phyloP scores from a whole-genome alignment of 2,329 filamentous ascomycete genomes.

The Talaromyces funiculosus region DNA sequence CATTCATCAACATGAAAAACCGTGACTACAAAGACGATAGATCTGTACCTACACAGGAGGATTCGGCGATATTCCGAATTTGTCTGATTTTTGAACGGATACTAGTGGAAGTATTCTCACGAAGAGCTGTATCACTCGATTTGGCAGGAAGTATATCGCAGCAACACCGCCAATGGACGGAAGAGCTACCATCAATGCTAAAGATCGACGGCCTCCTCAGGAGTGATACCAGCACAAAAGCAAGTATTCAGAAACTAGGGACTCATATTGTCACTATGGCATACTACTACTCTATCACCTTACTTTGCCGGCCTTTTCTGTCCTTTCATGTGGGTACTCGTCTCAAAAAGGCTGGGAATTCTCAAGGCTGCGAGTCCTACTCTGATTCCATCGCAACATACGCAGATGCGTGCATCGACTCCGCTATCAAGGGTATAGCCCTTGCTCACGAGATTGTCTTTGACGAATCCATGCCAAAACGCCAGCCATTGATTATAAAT shows the following conservation, averaged over 20 bases:
- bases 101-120: slow-evolving; percentile 40
- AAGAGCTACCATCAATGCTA: slow-evolving; percentile 38
- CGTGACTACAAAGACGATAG: slow-evolving; percentile 17
- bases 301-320: slow-evolving; percentile 50
- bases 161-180: slow-evolving; percentile 39
- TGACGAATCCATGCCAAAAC: background rate
- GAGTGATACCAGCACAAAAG: slow-evolving; percentile 27
- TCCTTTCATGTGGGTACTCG: slow-evolving; percentile 44
- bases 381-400: background rate
- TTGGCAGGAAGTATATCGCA: slow-evolving; percentile 39
- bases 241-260: slow-evolving; percentile 34
- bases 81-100: slow-evolving; percentile 41
- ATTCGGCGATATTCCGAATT: slow-evolving; percentile 43
- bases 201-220: slow-evolving; percentile 27
- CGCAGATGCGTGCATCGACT: slow-evolving; percentile 41
- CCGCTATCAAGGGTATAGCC: slow-evolving; percentile 37
- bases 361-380: background rate
- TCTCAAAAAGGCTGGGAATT: background rate
- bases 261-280: slow-evolving; percentile 40
- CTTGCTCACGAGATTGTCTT: slow-evolving; percentile 28
- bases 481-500: slow-evolving; percentile 1
- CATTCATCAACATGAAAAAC: slow-evolving; percentile 29
- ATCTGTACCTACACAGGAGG: slow-evolving; percentile 37
- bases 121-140: slow-evolving; percentile 38
- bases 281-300: slow-evolving; percentile 52